Evolutionary conservation across 106 monocot genomes (phyloP).

Genomic region (Dactylorhiza incarnata): DNA sequence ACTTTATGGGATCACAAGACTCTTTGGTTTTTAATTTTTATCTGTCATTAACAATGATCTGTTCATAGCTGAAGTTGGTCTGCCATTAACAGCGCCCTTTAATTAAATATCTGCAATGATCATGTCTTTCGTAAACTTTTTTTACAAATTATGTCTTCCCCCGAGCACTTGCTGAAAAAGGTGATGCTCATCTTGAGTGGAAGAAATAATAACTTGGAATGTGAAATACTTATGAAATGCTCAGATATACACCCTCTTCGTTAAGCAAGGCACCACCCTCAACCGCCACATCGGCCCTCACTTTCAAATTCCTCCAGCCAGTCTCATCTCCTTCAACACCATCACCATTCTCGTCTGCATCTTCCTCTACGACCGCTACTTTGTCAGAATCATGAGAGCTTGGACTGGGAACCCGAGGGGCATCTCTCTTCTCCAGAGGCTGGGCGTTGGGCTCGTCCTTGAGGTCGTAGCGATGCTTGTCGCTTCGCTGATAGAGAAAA

Average conservation of each 20-base stretch:
- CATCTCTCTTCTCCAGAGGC: constrained; percentile 11
- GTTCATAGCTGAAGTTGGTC: too few relatives aligned
- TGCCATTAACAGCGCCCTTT: too few relatives aligned
- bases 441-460: constrained; percentile 7
- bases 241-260: constrained; percentile 46
- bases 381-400: constrained; percentile 1
- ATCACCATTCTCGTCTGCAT: constrained; percentile 15
- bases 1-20: too few relatives aligned
- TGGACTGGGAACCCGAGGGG: constrained; percentile 9
- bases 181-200: too few relatives aligned
- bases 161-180: too few relatives aligned
- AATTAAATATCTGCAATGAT: too few relatives aligned
- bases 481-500: constrained; percentile 2
- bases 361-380: constrained; percentile 11
- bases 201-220: too few relatives aligned
- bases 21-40: too few relatives aligned
- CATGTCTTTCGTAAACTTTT: too few relatives aligned
- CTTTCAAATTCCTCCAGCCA: constrained; percentile 48
- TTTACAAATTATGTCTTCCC: too few relatives aligned
- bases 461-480: neutral
- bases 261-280: constrained; percentile 55
- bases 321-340: constrained; percentile 9
- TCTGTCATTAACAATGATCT: too few relatives aligned
- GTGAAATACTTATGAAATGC: neutral
- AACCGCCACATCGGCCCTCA: constrained; percentile 32